These are phyloP conservation scores for Verticillium tricorpus DNA, from an alignment of 2,329 filamentous ascomycete species.

Conservation along the genomic window DNA sequence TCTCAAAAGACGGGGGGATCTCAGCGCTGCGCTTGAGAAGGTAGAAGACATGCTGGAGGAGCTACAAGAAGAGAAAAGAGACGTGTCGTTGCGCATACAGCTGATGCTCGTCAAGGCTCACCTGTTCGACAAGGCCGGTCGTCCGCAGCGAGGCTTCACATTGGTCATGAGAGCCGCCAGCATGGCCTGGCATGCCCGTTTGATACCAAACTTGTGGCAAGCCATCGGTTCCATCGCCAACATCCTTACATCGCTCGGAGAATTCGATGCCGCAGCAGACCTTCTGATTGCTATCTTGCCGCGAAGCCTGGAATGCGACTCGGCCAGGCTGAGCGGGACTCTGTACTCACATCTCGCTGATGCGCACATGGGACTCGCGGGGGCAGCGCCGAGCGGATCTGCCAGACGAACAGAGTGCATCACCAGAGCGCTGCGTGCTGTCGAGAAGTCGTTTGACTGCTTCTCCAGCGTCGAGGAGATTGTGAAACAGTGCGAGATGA, in stretches of 20 bases:
- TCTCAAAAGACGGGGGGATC: constrained; percentile 41
- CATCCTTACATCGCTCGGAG: constrained; percentile 64
- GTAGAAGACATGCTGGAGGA: constrained; percentile 39
- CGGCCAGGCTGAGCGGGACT: constrained; percentile 55
- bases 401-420: constrained; percentile 50
- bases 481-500: constrained; percentile 68
- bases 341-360: constrained; percentile 71
- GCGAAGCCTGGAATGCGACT: constrained; percentile 68
- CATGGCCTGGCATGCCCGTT: constrained; percentile 64
- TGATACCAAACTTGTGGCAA: constrained; percentile 69
- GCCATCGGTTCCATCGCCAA: constrained; percentile 62
- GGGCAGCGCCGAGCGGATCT: constrained; percentile 38
- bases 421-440: constrained; percentile 52
- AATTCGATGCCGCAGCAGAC: constrained; percentile 62
- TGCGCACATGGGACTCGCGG: constrained; percentile 73
- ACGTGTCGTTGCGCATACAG: constrained; percentile 62
- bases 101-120: constrained; percentile 70
- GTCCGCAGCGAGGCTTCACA: constrained; percentile 71
- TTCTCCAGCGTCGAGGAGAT: constrained; percentile 66
- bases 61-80: constrained; percentile 39
- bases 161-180: constrained; percentile 70
- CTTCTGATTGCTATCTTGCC: constrained; percentile 69
- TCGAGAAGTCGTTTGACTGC: constrained; percentile 59
- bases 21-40: constrained; percentile 42
- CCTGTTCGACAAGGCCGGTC: constrained; percentile 63